Base-by-base conservation (phyloP, 345 rosid genomes). In the Populus ilicifolia region DNA sequence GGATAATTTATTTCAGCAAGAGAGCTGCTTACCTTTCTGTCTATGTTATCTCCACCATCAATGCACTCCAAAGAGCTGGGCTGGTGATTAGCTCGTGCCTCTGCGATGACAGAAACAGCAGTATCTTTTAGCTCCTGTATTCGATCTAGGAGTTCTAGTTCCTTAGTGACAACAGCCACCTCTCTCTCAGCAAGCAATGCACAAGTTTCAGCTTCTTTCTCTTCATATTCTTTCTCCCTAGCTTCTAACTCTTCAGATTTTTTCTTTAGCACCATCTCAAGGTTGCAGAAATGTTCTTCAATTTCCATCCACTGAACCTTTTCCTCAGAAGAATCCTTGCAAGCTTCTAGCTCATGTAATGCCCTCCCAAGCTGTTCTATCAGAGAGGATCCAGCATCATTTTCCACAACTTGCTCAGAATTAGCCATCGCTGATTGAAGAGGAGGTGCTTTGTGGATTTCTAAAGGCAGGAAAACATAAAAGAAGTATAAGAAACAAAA, bases 41-140 rank as follows among this genome's bases (percentile, higher is more conserved):
- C 83, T 77, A 77, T 79, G 79, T 33, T 78, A 68, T 82, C 83
- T 44, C 79, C 81, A 67, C 66, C 77, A 78, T 81, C 87, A 76
- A 68, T 38, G 54, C 75, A 63, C 61, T 77, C 90, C 39, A 77
- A 61, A 27, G 77, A 67, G 73, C 75, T 67, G 20, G 80, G 79
- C 61, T 67, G 82, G 76, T 83, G 77, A 76, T 75, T 83, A 63
- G 81, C 78, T 21, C 75, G 82, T 70, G 86, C 88, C 75, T 82
- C 80, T 27, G 79, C 79, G 75, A 90, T 85, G 72, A 82, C 88
- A 79, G 88, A 82, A 83, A 84, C 86, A 78, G 90, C 91, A 67
- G 84, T 88, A 86, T 88, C 89, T 84, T 87, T 90, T 41, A 85
- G 83, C 82, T 84, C 88, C 87, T 90, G 93, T 72, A 88, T 81